Percentiles rank a stretch among this genome's conserved stretches.
phyloP scores from a whole-genome alignment of 2,329 filamentous ascomycete species.

The Biscogniauxia sp. region DNA sequence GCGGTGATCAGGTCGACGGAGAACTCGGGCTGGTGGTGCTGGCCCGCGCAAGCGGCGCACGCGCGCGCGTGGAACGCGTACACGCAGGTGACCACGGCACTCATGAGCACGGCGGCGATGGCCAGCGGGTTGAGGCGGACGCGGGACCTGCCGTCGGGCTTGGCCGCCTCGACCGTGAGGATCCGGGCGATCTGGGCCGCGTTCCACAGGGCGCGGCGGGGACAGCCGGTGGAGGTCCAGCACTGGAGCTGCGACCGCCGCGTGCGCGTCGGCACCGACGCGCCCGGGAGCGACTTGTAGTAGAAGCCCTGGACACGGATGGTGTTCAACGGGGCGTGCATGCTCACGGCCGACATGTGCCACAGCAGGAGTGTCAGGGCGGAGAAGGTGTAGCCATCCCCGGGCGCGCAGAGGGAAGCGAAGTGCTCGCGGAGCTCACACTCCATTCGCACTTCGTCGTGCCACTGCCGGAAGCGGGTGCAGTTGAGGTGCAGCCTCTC shows the following conservation, averaged over 20 bases:
- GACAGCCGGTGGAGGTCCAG: conserved; percentile 12
- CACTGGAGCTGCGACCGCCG: conserved; percentile 9
- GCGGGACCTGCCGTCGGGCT: not conserved
- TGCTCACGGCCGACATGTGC: conserved; percentile 13
- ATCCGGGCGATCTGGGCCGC: conserved; percentile 16
- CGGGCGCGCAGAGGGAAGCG: not conserved
- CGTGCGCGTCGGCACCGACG: conserved; percentile 11
- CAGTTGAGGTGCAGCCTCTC: conserved; percentile 2
- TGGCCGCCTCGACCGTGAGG: conserved; percentile 9
- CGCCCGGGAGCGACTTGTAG: conserved; percentile 14
- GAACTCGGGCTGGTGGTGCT: not conserved
- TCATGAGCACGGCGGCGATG: conserved; percentile 15
- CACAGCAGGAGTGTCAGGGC: not conserved
- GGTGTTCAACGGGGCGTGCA: conserved; percentile 15
- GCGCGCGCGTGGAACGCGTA: conserved; percentile 9
- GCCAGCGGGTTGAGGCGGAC: conserved; percentile 14
- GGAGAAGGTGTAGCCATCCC: not conserved
- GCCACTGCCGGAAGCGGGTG: conserved; percentile 6
- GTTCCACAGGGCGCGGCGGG: conserved; percentile 13
- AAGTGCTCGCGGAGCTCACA: conserved; percentile 5
- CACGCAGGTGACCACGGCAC: conserved; percentile 16
- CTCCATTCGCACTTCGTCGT: conserved; percentile 6
- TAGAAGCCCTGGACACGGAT: conserved; percentile 15
- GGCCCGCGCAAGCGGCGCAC: conserved; percentile 1
- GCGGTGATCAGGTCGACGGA: conserved; percentile 11